These are phyloP conservation scores for Farysia itapuensis DNA, from an alignment of 1,284 basidiomycete species.

Conservation along the genomic window DNA sequence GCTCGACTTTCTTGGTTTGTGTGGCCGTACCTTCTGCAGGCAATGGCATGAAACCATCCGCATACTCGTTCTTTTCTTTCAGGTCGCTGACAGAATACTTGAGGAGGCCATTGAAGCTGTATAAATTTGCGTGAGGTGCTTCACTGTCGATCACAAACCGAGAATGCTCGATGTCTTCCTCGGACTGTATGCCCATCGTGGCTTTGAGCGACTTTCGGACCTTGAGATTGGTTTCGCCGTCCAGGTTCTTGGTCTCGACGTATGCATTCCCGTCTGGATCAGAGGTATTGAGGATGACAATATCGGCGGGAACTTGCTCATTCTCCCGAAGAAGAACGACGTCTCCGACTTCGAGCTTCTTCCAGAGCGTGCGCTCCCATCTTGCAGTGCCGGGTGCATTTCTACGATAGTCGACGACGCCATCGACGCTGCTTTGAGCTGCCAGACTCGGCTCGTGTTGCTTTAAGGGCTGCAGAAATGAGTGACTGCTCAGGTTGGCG, in stretches of 20 bases:
- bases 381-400: slow-evolving; percentile 72
- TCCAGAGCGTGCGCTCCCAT: slow-evolving; percentile 97
- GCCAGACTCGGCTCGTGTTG: slow-evolving; percentile 9
- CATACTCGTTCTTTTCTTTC: slow-evolving; percentile 20
- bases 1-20: slow-evolving; percentile 59
- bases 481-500: slow-evolving; percentile 17
- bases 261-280: slow-evolving; percentile 62
- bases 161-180: slow-evolving; percentile 86
- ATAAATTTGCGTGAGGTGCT: slow-evolving; percentile 88
- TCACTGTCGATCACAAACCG: slow-evolving; percentile 88
- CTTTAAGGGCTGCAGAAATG: slow-evolving; percentile 16
- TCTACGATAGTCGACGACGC: slow-evolving; percentile 71
- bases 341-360: slow-evolving; percentile 97
- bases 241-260: slow-evolving; percentile 77
- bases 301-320: slow-evolving; percentile 93
- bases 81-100: slow-evolving; percentile 65
- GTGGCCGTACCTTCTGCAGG: slow-evolving; percentile 36
- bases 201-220: slow-evolving; percentile 76
- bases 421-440: slow-evolving; percentile 16
- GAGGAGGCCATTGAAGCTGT: slow-evolving; percentile 83
- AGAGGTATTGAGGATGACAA: slow-evolving; percentile 76
- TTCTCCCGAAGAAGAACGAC: slow-evolving; percentile 85
- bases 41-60: slow-evolving; percentile 16
- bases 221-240: slow-evolving; percentile 96
- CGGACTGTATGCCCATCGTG: slow-evolving; percentile 75